phyloP scores from a whole-genome alignment of 352 stramenopile species.

The Globisporangium rhizosaccharum region DNA sequence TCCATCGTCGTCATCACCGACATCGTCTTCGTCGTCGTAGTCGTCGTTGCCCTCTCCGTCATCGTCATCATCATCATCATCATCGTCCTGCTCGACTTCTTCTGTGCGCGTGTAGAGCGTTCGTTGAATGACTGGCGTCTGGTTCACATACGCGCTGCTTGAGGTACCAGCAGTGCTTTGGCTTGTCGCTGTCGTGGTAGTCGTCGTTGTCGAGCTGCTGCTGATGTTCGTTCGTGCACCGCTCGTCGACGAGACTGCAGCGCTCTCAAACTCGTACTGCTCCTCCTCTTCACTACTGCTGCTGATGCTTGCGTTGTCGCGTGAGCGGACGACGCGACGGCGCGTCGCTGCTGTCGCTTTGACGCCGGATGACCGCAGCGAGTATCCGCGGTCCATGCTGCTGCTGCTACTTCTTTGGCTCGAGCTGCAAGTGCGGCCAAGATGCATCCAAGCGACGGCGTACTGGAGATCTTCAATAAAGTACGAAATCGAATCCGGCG shows the following conservation, averaged over 20 bases:
- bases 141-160: conserved; percentile 16
- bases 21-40: conserved; percentile 15
- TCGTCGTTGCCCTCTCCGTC: conserved; percentile 22
- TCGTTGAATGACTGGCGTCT: conserved; percentile 53
- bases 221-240: background rate
- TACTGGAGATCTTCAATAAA: background rate
- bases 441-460: background rate
- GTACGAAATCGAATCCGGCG: background rate
- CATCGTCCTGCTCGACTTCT: conserved; percentile 26
- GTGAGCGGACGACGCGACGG: conserved; percentile 2
- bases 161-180: conserved; percentile 1
- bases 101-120: conserved; percentile 45
- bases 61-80: conserved; percentile 24
- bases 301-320: background rate
- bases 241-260: background rate
- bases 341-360: conserved; percentile 4
- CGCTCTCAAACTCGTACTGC: conserved; percentile 12
- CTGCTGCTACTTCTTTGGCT: background rate
- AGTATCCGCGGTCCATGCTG: conserved; percentile 21
- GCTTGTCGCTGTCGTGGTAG: background rate
- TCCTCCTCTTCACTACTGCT: conserved; percentile 1
- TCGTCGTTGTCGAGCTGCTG: background rate
- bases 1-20: conserved; percentile 23
- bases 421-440: background rate
- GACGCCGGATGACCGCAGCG: conserved; percentile 23